Base-by-base conservation (phyloP, 2,329 filamentous ascomycete species). In the Trichoderma sp. region DNA sequence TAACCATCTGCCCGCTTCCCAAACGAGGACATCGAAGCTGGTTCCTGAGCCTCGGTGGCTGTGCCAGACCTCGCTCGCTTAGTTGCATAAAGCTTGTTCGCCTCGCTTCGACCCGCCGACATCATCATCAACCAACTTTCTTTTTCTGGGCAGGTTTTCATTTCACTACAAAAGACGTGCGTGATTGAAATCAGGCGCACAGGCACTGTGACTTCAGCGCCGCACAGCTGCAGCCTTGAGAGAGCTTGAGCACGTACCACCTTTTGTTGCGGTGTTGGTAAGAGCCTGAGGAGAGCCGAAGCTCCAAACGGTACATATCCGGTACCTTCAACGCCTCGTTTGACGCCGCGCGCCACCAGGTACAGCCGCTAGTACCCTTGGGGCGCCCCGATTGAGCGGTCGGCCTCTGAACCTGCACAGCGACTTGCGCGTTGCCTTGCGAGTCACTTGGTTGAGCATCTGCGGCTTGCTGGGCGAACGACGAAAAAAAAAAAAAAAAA, bases 381-480 rank as follows among this genome's bases (percentile, higher is more conserved):
- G 57, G n/a, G 19, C 51, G 30, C 57, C 57, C 57, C 57, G 57
- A 44, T 61, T 65, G 34, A 65, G 51, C 63, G 63, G 12, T 61
- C 41, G 41, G 56, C 44, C 51, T 65, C 50, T 39, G 34, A 39
- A 39, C 12, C 34, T 39, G 34, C 34, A 39, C 34, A 39, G 34
- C 30, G 63, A 61, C 50, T 48, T 65, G 44, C 50, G 57, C 44
- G 56, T 59, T 59, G 54, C 63, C 50, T 48, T 52, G 63, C 56
- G 57, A 61, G 57, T 48, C 41, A 60, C 57, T 39, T 65, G 48
- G 56, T 61, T 44, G 21, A 61, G 58, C 63, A 50, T 52, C 48
- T 30, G 57, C 57, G 56, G 63, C 47, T 21, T 21, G 28, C 56
- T 57, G 52, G 54, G 57, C 54, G 26, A 47, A 64, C 26, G 21